These are phyloP conservation scores for Kwoniella sp. DNA, from an alignment of 768 basidiomycete species.

Conservation along the genomic window DNA sequence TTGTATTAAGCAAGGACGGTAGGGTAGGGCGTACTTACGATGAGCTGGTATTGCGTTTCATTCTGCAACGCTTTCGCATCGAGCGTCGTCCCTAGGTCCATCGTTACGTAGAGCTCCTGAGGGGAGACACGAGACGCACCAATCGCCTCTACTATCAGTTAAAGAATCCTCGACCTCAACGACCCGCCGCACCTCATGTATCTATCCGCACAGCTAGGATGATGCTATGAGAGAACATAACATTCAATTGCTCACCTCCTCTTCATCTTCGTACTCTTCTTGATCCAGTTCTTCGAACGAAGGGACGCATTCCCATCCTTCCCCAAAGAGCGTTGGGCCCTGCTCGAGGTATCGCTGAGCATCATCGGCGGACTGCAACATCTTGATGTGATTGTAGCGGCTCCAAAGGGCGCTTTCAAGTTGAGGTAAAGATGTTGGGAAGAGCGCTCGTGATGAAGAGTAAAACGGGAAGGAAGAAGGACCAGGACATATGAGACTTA, in stretches of 20 bases:
- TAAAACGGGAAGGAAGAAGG: no score
- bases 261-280: constrained; percentile 64
- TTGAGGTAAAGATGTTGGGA: not conserved
- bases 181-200: no score
- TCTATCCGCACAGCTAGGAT: no score
- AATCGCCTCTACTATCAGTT: not conserved
- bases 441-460: not conserved
- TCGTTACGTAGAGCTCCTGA: constrained; percentile 76
- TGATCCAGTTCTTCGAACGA: constrained; percentile 70
- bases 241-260: constrained; percentile 58
- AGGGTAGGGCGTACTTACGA: constrained; percentile 23
- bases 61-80: constrained; percentile 48
- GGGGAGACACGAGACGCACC: constrained; percentile 59
- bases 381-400: not conserved
- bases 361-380: constrained; percentile 30
- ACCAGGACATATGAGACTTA: no score
- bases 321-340: constrained; percentile 62
- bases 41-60: constrained; percentile 48
- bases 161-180: no score
- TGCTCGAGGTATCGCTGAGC: constrained; percentile 32
- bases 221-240: no score
- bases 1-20: not conserved
- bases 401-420: not conserved
- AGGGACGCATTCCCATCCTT: constrained; percentile 68
- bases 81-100: constrained; percentile 62